Evolutionary conservation across 148 eudicot species (phyloP).

Genomic region (Rhododendron williamsianum): DNA sequence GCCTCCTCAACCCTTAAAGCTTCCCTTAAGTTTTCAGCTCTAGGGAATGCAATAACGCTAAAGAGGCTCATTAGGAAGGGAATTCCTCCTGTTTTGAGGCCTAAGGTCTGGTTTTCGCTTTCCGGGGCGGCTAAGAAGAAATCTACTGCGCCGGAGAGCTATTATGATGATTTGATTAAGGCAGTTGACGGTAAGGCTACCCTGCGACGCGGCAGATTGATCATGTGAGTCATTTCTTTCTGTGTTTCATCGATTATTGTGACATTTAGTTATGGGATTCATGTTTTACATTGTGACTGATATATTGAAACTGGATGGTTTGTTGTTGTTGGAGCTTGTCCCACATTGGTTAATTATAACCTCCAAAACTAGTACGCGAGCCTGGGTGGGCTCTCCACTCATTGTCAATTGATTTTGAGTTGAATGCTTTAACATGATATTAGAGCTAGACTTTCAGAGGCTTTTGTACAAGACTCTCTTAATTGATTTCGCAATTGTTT

Average conservation of each 20-base stretch:
- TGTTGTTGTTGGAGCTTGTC: too few relatives aligned
- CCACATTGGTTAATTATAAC: too few relatives aligned
- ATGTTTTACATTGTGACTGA: not conserved
- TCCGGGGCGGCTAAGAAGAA: slow-evolving; percentile 99
- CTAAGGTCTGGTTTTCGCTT: slow-evolving; percentile 81
- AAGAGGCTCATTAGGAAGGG: slow-evolving; percentile 87
- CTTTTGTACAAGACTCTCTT: not conserved
- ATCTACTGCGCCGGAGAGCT: slow-evolving; percentile 88
- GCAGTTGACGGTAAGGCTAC: slow-evolving; percentile 82
- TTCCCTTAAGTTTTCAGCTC: slow-evolving; percentile 64
- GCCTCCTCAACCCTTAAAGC: slow-evolving; percentile 54
- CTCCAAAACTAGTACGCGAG: too few relatives aligned
- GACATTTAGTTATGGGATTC: not conserved
- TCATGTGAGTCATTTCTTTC: slow-evolving; percentile 58
- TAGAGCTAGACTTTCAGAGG: not conserved
- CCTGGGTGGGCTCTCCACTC: too few relatives aligned
- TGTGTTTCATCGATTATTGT: not conserved
- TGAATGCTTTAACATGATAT: not conserved
- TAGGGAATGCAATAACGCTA: slow-evolving; percentile 68
- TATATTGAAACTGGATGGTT: slow-evolving; percentile 2
- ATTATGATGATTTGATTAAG: slow-evolving; percentile 64
- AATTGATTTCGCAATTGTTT: not conserved
- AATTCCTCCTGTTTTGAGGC: slow-evolving; percentile 76
- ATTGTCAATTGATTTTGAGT: not conserved
- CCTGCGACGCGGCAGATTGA: slow-evolving; percentile 92